Conservation (phyloP, 2,329 filamentous ascomycete species). For the Microdochium paspali region DNA sequence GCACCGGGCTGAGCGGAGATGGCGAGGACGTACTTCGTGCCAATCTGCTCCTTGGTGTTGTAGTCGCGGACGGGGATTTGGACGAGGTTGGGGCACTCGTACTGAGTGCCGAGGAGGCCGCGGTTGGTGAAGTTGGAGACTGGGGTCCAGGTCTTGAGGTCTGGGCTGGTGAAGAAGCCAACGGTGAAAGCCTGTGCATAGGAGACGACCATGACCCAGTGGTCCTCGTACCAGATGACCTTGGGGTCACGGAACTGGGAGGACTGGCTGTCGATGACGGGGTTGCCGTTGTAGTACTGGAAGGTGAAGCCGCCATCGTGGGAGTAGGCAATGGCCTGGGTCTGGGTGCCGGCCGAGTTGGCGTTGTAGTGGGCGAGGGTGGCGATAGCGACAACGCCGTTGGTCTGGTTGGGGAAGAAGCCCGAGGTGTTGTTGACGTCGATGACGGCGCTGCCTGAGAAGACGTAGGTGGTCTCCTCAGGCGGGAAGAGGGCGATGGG, state of each 20-base stretch:
- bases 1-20: slow-evolving; percentile 49
- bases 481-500: slow-evolving; percentile 48
- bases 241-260: slow-evolving; percentile 57
- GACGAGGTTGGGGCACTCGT: slow-evolving; percentile 56
- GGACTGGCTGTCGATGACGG: slow-evolving; percentile 45
- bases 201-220: slow-evolving; percentile 50
- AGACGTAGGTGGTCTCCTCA: slow-evolving; percentile 32
- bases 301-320: slow-evolving; percentile 53
- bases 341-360: slow-evolving; percentile 29
- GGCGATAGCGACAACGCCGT: slow-evolving; percentile 54
- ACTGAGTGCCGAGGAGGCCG: slow-evolving; percentile 44
- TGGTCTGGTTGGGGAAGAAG: slow-evolving; percentile 51
- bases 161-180: slow-evolving; percentile 50
- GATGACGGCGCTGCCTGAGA: slow-evolving; percentile 46
- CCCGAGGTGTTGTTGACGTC: slow-evolving; percentile 57
- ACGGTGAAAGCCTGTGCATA: slow-evolving; percentile 46
- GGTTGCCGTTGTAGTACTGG: slow-evolving; percentile 47
- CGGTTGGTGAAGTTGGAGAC: slow-evolving; percentile 47
- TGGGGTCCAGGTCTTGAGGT: slow-evolving; percentile 49
- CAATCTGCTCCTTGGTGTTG: slow-evolving; percentile 13
- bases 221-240: slow-evolving; percentile 45
- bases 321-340: slow-evolving; percentile 54
- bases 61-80: slow-evolving; percentile 34
- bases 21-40: slow-evolving; percentile 33
- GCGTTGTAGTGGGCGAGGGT: slow-evolving; percentile 24